Evolutionary conservation across 345 rosid species (phyloP), one percentile per base, ranked within the genome.

Genomic region (Hypericum androsaemum): DNA sequence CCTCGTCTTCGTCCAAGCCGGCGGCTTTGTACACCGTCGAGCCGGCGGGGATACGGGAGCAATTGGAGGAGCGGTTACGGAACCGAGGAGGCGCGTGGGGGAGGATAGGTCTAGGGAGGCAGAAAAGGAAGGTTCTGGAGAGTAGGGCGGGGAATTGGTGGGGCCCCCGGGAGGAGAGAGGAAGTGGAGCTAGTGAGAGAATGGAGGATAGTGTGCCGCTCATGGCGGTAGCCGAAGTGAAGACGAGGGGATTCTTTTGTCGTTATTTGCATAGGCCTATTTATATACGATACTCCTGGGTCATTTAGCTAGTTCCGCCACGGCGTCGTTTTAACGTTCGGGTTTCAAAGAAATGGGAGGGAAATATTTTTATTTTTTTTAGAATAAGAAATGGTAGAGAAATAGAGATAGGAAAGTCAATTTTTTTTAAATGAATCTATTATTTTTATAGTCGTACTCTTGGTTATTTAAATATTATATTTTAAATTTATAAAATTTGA

Each of bases 11-110:
- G 6, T 71, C 81, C 41, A 65, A 64, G 7, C 54, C 68, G 16
- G 66, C 84, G 8, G 75, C 82, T 47, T 78, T 87, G 39, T 87
- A 75, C 71, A 86, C 75, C 57, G 73, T 80, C 40, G 81, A 64
- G 7, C 75, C 82, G 0, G 58, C 72, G 16, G 88, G 80, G 42
- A 75, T 68, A 64, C 2, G 78, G 71, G 16, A 82, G 56, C 64
- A 65, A 70, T 74, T 63, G 67, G 44, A 76, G 63, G 58, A 62
- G 52, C 11, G 43, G 41, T 12, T 66, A 60, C 6, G 42, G 71
- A 57, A 44, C 42, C 12, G 66, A 77, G 47, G 15, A 7, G 4
- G 48, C 38, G 35, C 12, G 16, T 46, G 14, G 16, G 64, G n/a
- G 58, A 57, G 63, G 22, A 69, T 52, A 32, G 78, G 53, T 22